Evolutionary conservation across 1,139 yeast genomes (phyloP), one percentile per base, ranked within the genome.

Genomic region (Nematodospora anomalae): DNA sequence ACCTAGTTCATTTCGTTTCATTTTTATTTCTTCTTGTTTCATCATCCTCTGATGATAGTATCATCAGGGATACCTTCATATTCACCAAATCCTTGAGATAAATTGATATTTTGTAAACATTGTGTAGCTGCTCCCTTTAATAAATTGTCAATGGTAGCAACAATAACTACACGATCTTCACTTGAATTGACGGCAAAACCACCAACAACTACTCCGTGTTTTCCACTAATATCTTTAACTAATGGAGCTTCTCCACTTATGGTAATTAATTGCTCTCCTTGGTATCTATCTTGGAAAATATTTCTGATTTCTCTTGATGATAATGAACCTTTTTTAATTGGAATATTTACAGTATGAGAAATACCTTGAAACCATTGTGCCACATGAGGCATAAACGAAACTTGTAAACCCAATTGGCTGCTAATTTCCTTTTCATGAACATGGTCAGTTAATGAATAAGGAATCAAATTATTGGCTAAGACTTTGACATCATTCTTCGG

Each of bases 331-430:
- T 72, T 70, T 53, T 79, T 81, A 55, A 92, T 76, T 37, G 98
- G 98, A 43, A 92, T 86, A 36, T 88, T 82, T 43, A 92, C 83
- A 16, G 99, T 92, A 57, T 85, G 87, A 2, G 96, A 74, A 51
- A 92, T 92, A 50, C 99, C 98, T 67, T 92, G 97, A 79, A 94
- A 92, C 98, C 98, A 92, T 62, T 86, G 95, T 2, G 97, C 98
- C 41, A 92, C 98, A 56, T 92, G 98, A 16, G 99, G 98, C 50
- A 86, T 80, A 62, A 92, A 92, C 3, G 96, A 92, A 37, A 92
- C 90, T 26, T 79, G 78, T 33, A 70, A 64, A 4, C 94, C 95
- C 44, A 92, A 72, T 52, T 84, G 94, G 22, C 73, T 60, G 30
- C 96, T 84, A 47, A 94, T 84, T 66, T 92, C 99, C 43, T 81